Percentiles rank a stretch among this genome's conserved stretches.
Evolutionary conservation across 2,329 filamentous ascomycete genomes (phyloP).

Genomic region (Ophiostoma novo-ulmi): DNA sequence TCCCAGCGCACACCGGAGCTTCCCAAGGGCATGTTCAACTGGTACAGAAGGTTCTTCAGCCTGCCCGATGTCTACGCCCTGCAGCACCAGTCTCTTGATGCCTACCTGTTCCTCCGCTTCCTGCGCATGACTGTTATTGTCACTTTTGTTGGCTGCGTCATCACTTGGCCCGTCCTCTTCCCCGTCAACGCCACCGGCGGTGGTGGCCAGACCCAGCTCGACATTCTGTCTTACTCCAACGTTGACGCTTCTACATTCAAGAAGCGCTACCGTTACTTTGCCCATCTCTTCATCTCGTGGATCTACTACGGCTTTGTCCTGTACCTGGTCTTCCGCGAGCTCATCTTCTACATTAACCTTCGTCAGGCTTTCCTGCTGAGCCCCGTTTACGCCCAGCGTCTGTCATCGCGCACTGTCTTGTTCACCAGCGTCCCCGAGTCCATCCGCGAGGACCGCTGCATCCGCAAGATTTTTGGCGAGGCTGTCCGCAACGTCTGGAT

Average conservation of each 20-base stretch:
- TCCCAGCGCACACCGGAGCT: constrained; percentile 56
- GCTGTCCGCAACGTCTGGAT: constrained; percentile 83
- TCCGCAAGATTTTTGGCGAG: constrained; percentile 76
- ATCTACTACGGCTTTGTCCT: constrained; percentile 83
- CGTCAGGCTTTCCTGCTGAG: constrained; percentile 88
- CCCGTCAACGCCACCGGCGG: constrained; percentile 84
- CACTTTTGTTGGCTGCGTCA: constrained; percentile 73
- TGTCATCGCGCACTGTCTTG: constrained; percentile 88
- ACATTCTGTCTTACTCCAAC: constrained; percentile 76
- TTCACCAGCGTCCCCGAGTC: constrained; percentile 77
- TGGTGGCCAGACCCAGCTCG: constrained; percentile 58
- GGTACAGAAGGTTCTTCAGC: constrained; percentile 62
- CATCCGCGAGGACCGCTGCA: constrained; percentile 70
- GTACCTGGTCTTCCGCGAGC: constrained; percentile 83
- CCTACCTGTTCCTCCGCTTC: constrained; percentile 85
- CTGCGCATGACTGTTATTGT: constrained; percentile 71
- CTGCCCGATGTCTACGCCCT: constrained; percentile 73
- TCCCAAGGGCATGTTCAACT: constrained; percentile 59
- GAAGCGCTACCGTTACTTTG: constrained; percentile 65
- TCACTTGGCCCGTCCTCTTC: constrained; percentile 83
- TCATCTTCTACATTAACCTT: constrained; percentile 89
- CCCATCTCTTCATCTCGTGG: constrained; percentile 75
- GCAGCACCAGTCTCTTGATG: constrained; percentile 87
- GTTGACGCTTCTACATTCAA: constrained; percentile 48
- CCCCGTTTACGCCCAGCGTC: constrained; percentile 72